Evolutionary conservation across 148 eudicot genomes (phyloP).

Genomic region (Rhododendron griersonianum): DNA sequence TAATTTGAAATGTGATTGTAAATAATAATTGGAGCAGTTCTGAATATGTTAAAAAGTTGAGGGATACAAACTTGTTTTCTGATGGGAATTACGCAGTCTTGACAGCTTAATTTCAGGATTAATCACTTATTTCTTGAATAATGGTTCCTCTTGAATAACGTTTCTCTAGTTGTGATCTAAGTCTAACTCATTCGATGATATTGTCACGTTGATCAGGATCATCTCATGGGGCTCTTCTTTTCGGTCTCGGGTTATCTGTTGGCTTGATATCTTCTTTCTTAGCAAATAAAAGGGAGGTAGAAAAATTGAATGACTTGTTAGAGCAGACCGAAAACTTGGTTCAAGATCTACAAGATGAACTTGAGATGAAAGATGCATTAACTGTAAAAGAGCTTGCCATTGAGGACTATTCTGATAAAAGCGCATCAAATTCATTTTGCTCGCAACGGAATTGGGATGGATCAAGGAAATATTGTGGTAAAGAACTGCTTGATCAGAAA

Average conservation of each 20-base stretch:
- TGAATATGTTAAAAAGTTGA: not conserved
- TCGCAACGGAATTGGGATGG: slow-evolving; percentile 28
- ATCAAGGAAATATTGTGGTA: slow-evolving; percentile 14
- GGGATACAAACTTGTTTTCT: not conserved
- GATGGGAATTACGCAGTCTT: not conserved
- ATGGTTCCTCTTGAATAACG: not conserved
- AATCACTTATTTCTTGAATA: not conserved
- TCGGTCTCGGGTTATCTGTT: slow-evolving; percentile 71
- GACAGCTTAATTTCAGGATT: not conserved
- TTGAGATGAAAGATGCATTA: slow-evolving; percentile 88
- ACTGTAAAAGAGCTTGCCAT: slow-evolving; percentile 73
- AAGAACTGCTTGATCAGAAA: slow-evolving; percentile 32
- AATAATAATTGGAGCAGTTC: not conserved
- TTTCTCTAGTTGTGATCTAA: not conserved
- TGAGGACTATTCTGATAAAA: slow-evolving; percentile 33
- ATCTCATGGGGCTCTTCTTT: slow-evolving; percentile 44
- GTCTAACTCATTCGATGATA: not conserved
- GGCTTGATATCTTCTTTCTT: slow-evolving; percentile 55
- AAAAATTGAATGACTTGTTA: slow-evolving; percentile 56
- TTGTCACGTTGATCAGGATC: slow-evolving; percentile 43
- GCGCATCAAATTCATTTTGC: slow-evolving; percentile 23
- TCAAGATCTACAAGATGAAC: slow-evolving; percentile 92
- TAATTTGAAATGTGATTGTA: not conserved
- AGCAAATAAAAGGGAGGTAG: slow-evolving; percentile 60
- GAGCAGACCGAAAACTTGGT: slow-evolving; percentile 77